Conservation (phyloP, 2,329 filamentous ascomycete genomes). For the Fusarium sambucinum region DNA sequence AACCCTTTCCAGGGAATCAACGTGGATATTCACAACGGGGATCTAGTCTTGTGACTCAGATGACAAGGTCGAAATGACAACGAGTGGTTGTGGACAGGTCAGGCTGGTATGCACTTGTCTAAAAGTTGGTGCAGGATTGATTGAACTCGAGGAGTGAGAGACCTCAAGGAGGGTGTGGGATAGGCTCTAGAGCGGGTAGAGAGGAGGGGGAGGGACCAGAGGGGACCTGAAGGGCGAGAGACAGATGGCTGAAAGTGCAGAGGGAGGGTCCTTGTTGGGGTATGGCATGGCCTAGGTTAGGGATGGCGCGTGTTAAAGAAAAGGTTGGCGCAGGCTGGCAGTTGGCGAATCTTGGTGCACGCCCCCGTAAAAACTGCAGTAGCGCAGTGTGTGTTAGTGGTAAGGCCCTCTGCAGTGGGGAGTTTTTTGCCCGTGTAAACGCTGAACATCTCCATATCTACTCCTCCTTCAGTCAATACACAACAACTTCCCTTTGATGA, state of each 20-base stretch:
- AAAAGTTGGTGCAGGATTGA: conserved; percentile 41
- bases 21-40: conserved; percentile 41
- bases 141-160: conserved; percentile 4
- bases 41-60: conserved; percentile 46
- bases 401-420: conserved; percentile 14
- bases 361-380: conserved; percentile 29
- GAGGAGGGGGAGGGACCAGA: conserved; percentile 33
- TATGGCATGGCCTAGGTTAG: conserved; percentile 12
- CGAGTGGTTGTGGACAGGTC: conserved; percentile 44
- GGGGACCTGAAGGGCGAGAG: conserved; percentile 32
- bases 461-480: not conserved
- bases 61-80: conserved; percentile 45
- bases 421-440: conserved; percentile 24
- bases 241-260: conserved; percentile 35
- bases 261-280: conserved; percentile 18
- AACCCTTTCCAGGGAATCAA: conserved; percentile 44
- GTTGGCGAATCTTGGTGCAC: conserved; percentile 15
- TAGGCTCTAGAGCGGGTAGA: conserved; percentile 14
- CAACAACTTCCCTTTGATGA: not conserved
- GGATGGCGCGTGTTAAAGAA: conserved; percentile 42
- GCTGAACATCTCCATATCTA: not conserved
- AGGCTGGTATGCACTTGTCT: conserved; percentile 48
- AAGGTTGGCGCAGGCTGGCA: conserved; percentile 32
- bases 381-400: conserved; percentile 4
- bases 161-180: conserved; percentile 24